Conservation (phyloP, 257 asterid genomes). For the Gentiana straminea region DNA sequence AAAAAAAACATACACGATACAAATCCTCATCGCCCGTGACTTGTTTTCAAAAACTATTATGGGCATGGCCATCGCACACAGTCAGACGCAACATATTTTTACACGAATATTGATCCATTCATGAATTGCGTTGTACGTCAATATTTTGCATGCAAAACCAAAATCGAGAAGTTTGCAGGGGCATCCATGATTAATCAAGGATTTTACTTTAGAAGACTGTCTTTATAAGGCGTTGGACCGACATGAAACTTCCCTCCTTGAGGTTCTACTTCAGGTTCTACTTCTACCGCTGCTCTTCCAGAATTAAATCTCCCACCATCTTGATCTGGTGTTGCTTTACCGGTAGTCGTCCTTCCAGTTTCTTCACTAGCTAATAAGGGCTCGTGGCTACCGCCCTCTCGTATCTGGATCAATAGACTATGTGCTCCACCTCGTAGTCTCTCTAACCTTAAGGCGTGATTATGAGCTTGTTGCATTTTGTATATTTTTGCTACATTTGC, state of each 20-base stretch:
- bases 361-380: constrained; percentile 32
- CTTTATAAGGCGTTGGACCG: constrained; percentile 45
- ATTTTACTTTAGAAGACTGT: constrained; percentile 38
- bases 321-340: constrained; percentile 6
- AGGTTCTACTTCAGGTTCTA: not conserved
- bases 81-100: too few species aligned
- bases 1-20: too few species aligned
- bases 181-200: constrained; percentile 11
- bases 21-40: too few species aligned
- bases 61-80: too few species aligned
- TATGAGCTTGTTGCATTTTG: constrained; percentile 54
- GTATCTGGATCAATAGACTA: constrained; percentile 31
- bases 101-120: too few species aligned
- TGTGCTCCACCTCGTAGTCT: constrained; percentile 83
- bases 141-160: too few species aligned
- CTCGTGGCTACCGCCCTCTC: constrained; percentile 45
- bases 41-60: too few species aligned
- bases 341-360: constrained; percentile 13
- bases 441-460: constrained; percentile 46
- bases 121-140: too few species aligned
- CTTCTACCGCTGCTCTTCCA: too few species aligned
- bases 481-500: constrained; percentile 69
- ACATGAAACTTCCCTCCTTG: constrained; percentile 6
- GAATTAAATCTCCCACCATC: constrained; percentile 9
- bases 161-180: too few species aligned